Conservation (phyloP, 2,329 filamentous ascomycete species). For the Phoma herbarum region DNA sequence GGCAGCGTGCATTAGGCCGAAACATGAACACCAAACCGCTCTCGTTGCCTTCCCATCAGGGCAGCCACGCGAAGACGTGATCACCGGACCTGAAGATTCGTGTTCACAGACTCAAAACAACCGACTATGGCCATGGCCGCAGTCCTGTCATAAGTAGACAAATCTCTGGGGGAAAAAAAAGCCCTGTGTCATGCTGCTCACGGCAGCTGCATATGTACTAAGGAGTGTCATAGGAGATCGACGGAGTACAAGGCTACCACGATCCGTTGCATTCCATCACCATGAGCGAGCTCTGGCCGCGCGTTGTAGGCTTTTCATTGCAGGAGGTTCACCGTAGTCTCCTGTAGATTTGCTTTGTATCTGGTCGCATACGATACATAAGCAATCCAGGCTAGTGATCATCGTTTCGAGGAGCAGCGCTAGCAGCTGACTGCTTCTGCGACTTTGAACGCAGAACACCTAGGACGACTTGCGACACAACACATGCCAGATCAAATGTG, state of each 20-base stretch:
- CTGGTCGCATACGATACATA: neutral
- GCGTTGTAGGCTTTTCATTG: neutral
- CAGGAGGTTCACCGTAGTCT: neutral
- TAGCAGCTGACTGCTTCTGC: neutral
- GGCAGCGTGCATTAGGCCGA: constrained; percentile 27
- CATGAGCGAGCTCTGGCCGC: constrained; percentile 1
- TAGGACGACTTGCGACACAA: constrained; percentile 8
- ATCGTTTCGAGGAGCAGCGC: neutral
- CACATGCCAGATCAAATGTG: constrained; percentile 14
- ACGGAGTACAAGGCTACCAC: constrained; percentile 9
- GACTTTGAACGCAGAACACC: neutral
- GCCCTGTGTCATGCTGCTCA: neutral
- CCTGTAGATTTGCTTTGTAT: neutral
- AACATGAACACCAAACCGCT: constrained; percentile 27
- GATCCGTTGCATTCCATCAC: constrained; percentile 9
- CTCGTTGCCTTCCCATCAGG: constrained; percentile 13
- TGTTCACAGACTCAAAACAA: neutral
- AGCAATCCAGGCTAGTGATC: neutral
- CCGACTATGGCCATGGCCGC: neutral
- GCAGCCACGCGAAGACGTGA: constrained; percentile 1
- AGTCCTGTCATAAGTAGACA: neutral
- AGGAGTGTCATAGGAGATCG: constrained; percentile 2
- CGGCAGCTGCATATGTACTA: neutral
- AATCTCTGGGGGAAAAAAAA: neutral
- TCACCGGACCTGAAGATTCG: neutral